These are phyloP conservation scores for Penicillium capsulatum DNA, from an alignment of 2,329 filamentous ascomycete genomes.

Conservation along the genomic window DNA sequence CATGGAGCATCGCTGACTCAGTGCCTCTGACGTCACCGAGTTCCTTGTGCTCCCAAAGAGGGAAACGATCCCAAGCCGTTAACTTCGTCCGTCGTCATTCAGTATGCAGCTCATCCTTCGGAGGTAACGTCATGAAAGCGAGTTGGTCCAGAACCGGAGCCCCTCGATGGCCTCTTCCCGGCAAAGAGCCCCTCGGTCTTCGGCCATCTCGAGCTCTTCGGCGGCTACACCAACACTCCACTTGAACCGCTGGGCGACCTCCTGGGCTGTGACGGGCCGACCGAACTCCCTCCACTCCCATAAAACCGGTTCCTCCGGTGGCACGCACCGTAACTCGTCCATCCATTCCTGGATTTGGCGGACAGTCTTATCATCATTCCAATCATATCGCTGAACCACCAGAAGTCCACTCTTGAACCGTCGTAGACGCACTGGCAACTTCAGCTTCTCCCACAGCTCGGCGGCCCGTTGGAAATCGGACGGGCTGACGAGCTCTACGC, in stretches of 20 bases:
- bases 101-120: neutral
- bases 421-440: slow-evolving; percentile 77
- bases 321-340: slow-evolving; percentile 63
- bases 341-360: slow-evolving; percentile 73
- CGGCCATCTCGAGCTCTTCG: slow-evolving; percentile 95
- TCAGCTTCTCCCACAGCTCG: slow-evolving; percentile 79
- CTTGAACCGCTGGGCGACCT: slow-evolving; percentile 82
- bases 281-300: slow-evolving; percentile 80
- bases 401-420: slow-evolving; percentile 92
- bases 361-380: slow-evolving; percentile 87
- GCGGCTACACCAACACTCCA: slow-evolving; percentile 97
- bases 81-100: neutral
- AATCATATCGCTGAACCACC: slow-evolving; percentile 82
- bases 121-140: slow-evolving; percentile 20
- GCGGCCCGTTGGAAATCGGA: slow-evolving; percentile 88
- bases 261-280: slow-evolving; percentile 81
- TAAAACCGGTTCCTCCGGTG: slow-evolving; percentile 59
- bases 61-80: no score
- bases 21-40: slow-evolving; percentile 12
- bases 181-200: slow-evolving; percentile 81
- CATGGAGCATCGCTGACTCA: slow-evolving; percentile 3
- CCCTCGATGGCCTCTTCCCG: slow-evolving; percentile 90
- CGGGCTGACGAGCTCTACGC: slow-evolving; percentile 90
- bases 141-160: slow-evolving; percentile 88
- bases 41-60: neutral